These are phyloP conservation scores for Neurospora discreta DNA, from an alignment of 495 filamentous ascomycete species.

Conservation along the genomic window DNA sequence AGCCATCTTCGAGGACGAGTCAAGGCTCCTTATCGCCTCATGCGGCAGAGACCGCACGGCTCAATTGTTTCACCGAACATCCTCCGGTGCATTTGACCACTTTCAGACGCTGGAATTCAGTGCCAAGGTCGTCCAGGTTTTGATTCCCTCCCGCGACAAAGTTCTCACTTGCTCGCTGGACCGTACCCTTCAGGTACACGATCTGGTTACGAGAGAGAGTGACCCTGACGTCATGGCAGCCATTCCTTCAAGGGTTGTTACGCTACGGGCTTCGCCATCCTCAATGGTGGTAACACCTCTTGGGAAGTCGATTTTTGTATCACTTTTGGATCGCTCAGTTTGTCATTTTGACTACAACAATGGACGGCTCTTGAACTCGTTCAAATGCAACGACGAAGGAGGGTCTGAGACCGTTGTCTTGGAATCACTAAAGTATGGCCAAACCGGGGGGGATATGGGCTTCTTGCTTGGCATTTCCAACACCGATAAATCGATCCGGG, in stretches of 20 bases:
- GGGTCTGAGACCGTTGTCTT: constrained; percentile 73
- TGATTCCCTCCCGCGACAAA: constrained; percentile 40
- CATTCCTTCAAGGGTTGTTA: constrained; percentile 61
- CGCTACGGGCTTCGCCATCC: constrained; percentile 72
- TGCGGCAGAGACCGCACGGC: constrained; percentile 81
- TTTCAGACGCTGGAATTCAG: constrained; percentile 41
- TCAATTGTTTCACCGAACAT: constrained; percentile 63
- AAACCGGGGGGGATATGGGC: constrained; percentile 25
- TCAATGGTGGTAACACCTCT: constrained; percentile 63
- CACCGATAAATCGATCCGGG: constrained; percentile 84
- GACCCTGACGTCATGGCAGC: constrained; percentile 62
- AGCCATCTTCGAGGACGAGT: constrained; percentile 46
- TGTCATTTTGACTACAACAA: constrained; percentile 62
- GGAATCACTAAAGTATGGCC: constrained; percentile 55
- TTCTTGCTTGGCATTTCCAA: constrained; percentile 76
- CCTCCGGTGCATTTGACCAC: constrained; percentile 34
- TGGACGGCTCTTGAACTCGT: constrained; percentile 58
- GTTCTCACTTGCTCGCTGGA: constrained; percentile 83
- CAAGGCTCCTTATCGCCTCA: constrained; percentile 54
- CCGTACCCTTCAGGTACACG: constrained; percentile 68
- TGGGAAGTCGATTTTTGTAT: constrained; percentile 55
- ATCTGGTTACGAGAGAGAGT: constrained; percentile 62
- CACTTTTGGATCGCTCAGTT: constrained; percentile 72
- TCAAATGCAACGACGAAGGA: constrained; percentile 71
- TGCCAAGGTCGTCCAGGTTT: constrained; percentile 36